These are phyloP conservation scores for Hyphopichia fennica DNA, from an alignment of 1,139 yeast species.

Conservation along the genomic window DNA sequence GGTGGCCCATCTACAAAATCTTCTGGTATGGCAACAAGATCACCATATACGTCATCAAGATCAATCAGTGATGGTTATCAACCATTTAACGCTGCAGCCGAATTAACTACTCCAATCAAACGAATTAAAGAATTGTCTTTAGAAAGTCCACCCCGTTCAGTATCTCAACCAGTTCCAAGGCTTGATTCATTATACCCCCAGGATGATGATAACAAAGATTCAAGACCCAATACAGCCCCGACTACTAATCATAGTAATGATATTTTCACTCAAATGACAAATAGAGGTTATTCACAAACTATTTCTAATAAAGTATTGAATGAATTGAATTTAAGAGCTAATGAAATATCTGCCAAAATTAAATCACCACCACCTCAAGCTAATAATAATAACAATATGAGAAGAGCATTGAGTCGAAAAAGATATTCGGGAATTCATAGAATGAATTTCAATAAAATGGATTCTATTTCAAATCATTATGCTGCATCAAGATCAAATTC, in stretches of 20 bases:
- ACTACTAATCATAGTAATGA: neutral
- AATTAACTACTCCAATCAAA: conserved; percentile 42
- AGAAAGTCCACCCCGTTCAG: conserved; percentile 25
- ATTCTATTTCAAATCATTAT: conserved; percentile 42
- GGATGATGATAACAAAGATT: neutral
- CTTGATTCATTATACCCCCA: neutral
- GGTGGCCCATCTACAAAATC: no score
- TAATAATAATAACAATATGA: conserved; percentile 3
- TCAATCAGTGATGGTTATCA: neutral
- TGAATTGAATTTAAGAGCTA: conserved; percentile 40
- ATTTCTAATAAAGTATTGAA: conserved; percentile 40
- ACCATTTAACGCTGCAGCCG: conserved; percentile 6
- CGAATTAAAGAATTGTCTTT: conserved; percentile 34
- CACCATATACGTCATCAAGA: neutral
- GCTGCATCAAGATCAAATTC: conserved; percentile 18
- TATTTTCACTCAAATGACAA: conserved; percentile 25
- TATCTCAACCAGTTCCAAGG: neutral
- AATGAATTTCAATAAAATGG: conserved; percentile 39
- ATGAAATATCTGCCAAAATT: conserved; percentile 23
- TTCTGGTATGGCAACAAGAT: no score
- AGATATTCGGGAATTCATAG: conserved; percentile 37
- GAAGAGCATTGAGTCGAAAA: conserved; percentile 19
- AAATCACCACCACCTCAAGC: conserved; percentile 7
- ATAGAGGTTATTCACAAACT: conserved; percentile 42
- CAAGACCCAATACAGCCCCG: neutral